phyloP scores from a whole-genome alignment of 306 rosid species.

The Rosa multiflora region DNA sequence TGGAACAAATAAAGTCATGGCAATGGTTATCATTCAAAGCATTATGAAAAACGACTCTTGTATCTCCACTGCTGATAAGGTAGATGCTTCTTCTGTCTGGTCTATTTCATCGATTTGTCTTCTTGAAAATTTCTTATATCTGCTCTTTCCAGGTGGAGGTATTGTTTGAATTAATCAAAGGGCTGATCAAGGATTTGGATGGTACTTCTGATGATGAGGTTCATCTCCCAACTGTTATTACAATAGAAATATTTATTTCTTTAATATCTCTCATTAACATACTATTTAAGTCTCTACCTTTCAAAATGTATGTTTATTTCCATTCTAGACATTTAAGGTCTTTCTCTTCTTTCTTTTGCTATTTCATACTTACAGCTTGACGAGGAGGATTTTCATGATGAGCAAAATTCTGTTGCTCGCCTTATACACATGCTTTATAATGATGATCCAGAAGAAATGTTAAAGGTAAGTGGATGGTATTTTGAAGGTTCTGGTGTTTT shows the following conservation, averaged over 20 bases:
- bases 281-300: neutral
- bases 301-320: neutral
- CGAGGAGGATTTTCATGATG: constrained; percentile 53
- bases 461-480: constrained; percentile 34
- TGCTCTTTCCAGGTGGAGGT: constrained; percentile 45
- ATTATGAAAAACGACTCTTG: constrained; percentile 46
- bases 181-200: constrained; percentile 48
- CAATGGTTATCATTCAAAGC: constrained; percentile 49
- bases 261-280: neutral
- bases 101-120: constrained; percentile 12
- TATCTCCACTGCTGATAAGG: constrained; percentile 55
- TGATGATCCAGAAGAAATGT: constrained; percentile 50
- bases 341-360: constrained; percentile 11
- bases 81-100: constrained; percentile 20
- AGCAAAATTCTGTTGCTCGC: constrained; percentile 57
- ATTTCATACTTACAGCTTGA: constrained; percentile 37
- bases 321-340: neutral
- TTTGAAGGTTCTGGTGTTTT: neutral
- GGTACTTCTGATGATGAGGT: constrained; percentile 41
- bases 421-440: constrained; percentile 50
- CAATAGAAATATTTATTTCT: neutral
- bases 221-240: constrained; percentile 3
- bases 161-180: constrained; percentile 49
- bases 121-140: neutral
- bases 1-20: constrained; percentile 55